A percentile compares a stretch with the other conserved stretches of the same genome.
Evolutionary conservation across 345 rosid genomes (phyloP).

Genomic region (Zanthoxylum bungeanum): DNA sequence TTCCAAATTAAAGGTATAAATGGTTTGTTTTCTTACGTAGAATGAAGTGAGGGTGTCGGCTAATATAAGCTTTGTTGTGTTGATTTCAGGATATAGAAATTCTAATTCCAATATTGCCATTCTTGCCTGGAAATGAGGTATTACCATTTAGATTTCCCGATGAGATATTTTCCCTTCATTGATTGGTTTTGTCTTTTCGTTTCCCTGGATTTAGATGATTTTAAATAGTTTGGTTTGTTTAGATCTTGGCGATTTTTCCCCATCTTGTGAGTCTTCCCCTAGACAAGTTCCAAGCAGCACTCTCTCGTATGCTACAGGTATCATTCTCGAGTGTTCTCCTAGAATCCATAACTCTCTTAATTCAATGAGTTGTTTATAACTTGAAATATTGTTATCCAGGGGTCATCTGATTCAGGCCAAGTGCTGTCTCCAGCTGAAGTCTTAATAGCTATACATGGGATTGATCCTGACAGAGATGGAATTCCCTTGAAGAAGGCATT

Average conservation of each 20-base stretch:
- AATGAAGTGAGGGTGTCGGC: slow-evolving; percentile 15
- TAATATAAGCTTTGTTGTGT: slow-evolving; percentile 30
- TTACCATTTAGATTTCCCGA: slow-evolving; percentile 8
- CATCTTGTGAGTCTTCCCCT: slow-evolving; percentile 73
- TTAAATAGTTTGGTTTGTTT: slow-evolving; percentile 16
- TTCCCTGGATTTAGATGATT: slow-evolving; percentile 13
- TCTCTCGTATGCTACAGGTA: slow-evolving; percentile 79
- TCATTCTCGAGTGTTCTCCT: slow-evolving; percentile 8
- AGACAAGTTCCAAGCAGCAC: slow-evolving; percentile 82
- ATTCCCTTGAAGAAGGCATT: slow-evolving; percentile 89
- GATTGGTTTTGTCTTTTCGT: neutral
- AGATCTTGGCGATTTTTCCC: slow-evolving; percentile 71
- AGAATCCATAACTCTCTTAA: neutral
- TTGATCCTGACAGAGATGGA: slow-evolving; percentile 86
- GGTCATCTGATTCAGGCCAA: slow-evolving; percentile 63
- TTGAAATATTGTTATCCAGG: slow-evolving; percentile 41
- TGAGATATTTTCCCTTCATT: neutral
- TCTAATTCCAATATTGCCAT: slow-evolving; percentile 79
- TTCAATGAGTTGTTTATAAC: slow-evolving; percentile 13
- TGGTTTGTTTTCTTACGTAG: slow-evolving; percentile 7
- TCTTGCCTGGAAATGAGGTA: slow-evolving; percentile 87
- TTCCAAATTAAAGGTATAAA: slow-evolving; percentile 76
- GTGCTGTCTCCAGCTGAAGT: slow-evolving; percentile 80
- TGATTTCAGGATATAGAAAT: slow-evolving; percentile 82
- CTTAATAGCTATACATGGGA: slow-evolving; percentile 84